Evolutionary conservation across 1,284 basidiomycete species (phyloP).

Genomic region (Moesziomyces globuligerus): DNA sequence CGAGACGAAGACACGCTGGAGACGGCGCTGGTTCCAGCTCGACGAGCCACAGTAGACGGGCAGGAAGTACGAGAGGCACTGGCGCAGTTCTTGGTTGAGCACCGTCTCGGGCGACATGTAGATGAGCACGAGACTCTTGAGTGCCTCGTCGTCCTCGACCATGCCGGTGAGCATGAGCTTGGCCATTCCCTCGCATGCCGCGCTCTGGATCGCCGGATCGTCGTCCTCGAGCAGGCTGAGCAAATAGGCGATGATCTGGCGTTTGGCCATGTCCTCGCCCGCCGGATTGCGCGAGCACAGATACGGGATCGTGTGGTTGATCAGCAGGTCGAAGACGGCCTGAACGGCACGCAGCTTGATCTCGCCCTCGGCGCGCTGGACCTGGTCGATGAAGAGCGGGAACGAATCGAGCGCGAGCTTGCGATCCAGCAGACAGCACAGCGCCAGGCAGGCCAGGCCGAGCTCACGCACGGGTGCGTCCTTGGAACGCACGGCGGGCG

Average conservation of each 20-base stretch:
- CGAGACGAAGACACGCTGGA: slow-evolving; percentile 82
- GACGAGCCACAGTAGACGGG: slow-evolving; percentile 92
- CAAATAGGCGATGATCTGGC: slow-evolving; percentile 60
- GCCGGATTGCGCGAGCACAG: slow-evolving; percentile 70
- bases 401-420: slow-evolving; percentile 91
- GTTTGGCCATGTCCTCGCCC: slow-evolving; percentile 50
- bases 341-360: slow-evolving; percentile 84
- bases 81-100: slow-evolving; percentile 85
- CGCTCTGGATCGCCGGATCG: slow-evolving; percentile 75
- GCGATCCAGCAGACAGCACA: slow-evolving; percentile 90
- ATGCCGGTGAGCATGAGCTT: slow-evolving; percentile 88
- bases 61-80: slow-evolving; percentile 95
- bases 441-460: slow-evolving; percentile 83
- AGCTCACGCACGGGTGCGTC: slow-evolving; percentile 84
- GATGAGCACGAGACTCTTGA: slow-evolving; percentile 80
- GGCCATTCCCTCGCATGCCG: slow-evolving; percentile 83
- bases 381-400: slow-evolving; percentile 87
- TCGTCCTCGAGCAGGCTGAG: slow-evolving; percentile 75
- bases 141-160: slow-evolving; percentile 69
- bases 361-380: slow-evolving; percentile 79
- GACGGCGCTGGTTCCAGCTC: slow-evolving; percentile 78
- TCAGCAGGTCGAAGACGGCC: slow-evolving; percentile 87
- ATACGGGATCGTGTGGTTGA: slow-evolving; percentile 86
- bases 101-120: slow-evolving; percentile 89
- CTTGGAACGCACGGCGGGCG: slow-evolving; percentile 88